Base-by-base conservation (phyloP, 257 asterid genomes). In the Euphrasia confusa region DNA sequence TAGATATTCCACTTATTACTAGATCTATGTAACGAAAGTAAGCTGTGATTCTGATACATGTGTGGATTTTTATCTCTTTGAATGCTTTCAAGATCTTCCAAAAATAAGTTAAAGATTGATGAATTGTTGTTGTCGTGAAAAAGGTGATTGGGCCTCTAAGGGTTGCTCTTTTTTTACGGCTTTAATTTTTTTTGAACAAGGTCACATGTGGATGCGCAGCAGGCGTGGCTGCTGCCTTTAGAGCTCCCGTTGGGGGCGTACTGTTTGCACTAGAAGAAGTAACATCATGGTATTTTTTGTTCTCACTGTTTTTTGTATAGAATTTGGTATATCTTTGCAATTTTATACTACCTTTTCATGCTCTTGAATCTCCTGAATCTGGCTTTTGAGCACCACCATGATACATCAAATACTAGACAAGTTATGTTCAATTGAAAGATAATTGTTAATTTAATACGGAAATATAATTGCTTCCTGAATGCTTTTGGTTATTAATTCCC, bases 131-230 rank as follows among this genome's bases (percentile, higher is more conserved):
- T 39, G 10, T 78, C 72, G 66, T 69, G 58, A 58, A 70, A 68
- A 71, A 64, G 74, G 70, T 60, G 48, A 57, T 60, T 62, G 58
- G 45, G 68, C 75, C 77, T 75, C 81, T 58, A 57, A 53, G 64
- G 63, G 57, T 68, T 71, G 70, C 84, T 81, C 71, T 75, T 80
- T 70, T 35, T 63, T 64, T 67, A 71, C 72, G 78, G 73, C 63
- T 76, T 76, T 80, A 76, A 73, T 79, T 78, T 69, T 81, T 68
- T 80, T 80, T 71, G 81, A 71, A 78, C 67, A 77, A 93, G 99
- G 99, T 93, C 72, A 93, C 99, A 54, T 93, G 99, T 82, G 99
- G 99, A 81, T 93, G 97, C 83, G 99, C 99, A 79, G 99, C 97
- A 63, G 97, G 99, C 68, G 97, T 93, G 61, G 96, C 99, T 81